These are phyloP conservation scores for Sporothrix mexicana DNA, from an alignment of 2,329 filamentous ascomycete genomes.

Conservation along the genomic window DNA sequence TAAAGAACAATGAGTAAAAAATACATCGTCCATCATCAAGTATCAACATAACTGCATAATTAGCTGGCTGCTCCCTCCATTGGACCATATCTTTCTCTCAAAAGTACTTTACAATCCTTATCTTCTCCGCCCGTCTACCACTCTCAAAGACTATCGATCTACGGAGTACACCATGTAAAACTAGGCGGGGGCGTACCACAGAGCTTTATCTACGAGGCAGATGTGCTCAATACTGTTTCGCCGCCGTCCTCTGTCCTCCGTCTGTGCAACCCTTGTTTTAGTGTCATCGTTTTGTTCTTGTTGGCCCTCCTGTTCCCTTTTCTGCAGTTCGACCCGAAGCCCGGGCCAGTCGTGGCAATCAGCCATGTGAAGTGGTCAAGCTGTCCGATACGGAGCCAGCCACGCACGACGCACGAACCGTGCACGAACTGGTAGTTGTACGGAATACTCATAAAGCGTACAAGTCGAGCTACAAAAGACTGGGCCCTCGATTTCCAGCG, in stretches of 20 bases:
- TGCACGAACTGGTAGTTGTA: not conserved
- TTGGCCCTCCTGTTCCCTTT: not conserved
- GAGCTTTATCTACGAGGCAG: not conserved
- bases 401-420: not conserved
- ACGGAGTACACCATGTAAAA: not conserved
- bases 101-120: constrained; percentile 16
- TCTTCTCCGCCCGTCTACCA: not conserved
- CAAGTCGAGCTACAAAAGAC: too few species aligned
- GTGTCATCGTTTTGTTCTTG: not conserved
- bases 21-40: not conserved
- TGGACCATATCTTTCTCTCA: too few species aligned
- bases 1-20: too few species aligned
- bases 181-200: not conserved
- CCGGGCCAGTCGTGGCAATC: not conserved
- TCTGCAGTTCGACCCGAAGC: not conserved
- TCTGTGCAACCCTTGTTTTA: not conserved
- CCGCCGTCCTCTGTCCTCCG: too few species aligned
- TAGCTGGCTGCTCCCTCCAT: not conserved
- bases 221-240: too few species aligned
- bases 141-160: not conserved
- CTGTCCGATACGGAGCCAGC: not conserved
- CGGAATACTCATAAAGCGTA: too few species aligned
- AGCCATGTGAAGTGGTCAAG: not conserved
- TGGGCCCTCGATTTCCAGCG: too few species aligned
- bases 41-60: constrained; percentile 1